A percentile compares a stretch with the other conserved stretches of the same genome.
Conservation (phyloP, 2,329 filamentous ascomycete species). For the Tricladium varicosporioides region DNA sequence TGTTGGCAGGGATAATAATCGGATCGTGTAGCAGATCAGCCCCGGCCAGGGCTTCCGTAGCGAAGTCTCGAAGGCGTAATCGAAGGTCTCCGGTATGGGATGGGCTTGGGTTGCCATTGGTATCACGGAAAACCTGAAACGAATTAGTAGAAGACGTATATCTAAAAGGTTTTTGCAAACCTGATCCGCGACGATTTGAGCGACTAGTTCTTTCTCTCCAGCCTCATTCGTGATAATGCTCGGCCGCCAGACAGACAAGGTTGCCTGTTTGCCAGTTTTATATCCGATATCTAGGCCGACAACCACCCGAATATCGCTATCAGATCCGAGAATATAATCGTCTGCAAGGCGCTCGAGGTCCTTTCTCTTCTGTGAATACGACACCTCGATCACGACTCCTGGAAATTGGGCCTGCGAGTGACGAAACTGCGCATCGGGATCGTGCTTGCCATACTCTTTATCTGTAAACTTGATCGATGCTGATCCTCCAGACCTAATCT, state of each 20-base stretch:
- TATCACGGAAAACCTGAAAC: conserved; percentile 14
- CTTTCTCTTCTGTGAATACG: conserved; percentile 33
- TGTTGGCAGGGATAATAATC: conserved; percentile 15
- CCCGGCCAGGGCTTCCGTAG: conserved; percentile 12
- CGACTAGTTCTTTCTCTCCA: conserved; percentile 16
- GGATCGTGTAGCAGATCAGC: conserved; percentile 12
- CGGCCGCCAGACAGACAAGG: conserved; percentile 34
- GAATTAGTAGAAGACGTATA: conserved; percentile 10
- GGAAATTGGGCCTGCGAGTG: conserved; percentile 24
- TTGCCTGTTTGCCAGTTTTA: conserved; percentile 27
- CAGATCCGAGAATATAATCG: conserved; percentile 33
- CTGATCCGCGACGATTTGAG: conserved; percentile 20
- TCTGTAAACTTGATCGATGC: conserved; percentile 13
- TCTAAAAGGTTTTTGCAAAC: conserved; percentile 11
- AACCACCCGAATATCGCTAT: conserved; percentile 31
- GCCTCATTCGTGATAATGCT: conserved; percentile 18
- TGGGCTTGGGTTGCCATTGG: conserved; percentile 14
- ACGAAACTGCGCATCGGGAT: conserved; percentile 28
- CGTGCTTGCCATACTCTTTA: conserved; percentile 14
- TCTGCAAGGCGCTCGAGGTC: conserved; percentile 31
- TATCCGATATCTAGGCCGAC: conserved; percentile 36
- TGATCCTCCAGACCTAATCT: conserved; percentile 10
- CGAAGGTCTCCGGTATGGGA: conserved; percentile 9
- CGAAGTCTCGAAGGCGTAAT: conserved; percentile 15
- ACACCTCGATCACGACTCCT: conserved; percentile 33